Evolutionary conservation across 352 stramenopile species (phyloP).

Genomic region (Phytophthora palmivora): DNA sequence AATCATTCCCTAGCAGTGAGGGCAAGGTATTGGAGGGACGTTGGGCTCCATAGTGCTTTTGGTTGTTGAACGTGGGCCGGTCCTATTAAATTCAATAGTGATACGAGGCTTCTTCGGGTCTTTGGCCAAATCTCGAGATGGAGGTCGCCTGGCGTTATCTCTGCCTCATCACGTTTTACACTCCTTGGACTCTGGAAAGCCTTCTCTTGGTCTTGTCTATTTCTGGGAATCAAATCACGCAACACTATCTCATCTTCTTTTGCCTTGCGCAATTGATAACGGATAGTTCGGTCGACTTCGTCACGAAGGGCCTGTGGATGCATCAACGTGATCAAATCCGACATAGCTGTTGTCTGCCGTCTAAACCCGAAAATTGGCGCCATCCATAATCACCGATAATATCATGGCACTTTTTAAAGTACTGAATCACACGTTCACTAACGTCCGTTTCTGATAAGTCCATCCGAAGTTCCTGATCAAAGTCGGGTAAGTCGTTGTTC

Average conservation of each 20-base stretch:
- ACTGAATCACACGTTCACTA: no score
- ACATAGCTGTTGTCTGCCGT: neutral
- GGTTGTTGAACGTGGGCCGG: neutral
- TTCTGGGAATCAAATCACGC: neutral
- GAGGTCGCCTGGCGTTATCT: neutral
- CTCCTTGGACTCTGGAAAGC: neutral
- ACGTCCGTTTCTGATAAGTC: neutral
- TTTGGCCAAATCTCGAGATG: neutral
- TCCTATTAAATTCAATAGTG: neutral
- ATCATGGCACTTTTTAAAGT: neutral
- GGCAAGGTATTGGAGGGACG: neutral
- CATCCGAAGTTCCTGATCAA: neutral
- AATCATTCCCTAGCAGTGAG: neutral
- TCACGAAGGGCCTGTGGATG: neutral
- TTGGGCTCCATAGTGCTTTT: neutral
- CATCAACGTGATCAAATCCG: neutral
- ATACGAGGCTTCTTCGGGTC: neutral
- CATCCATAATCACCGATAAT: neutral
- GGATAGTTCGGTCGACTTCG: neutral
- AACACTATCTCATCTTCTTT: neutral
- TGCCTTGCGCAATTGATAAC: neutral
- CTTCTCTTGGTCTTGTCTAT: constrained; percentile 5
- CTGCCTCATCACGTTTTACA: constrained; percentile 1
- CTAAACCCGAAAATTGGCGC: neutral
- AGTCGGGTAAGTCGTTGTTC: neutral